Percentiles rank a stretch among this genome's conserved stretches.
Conservation (phyloP, 192 early-diverging fungal genomes). For the Backusella tarrabulga region DNA sequence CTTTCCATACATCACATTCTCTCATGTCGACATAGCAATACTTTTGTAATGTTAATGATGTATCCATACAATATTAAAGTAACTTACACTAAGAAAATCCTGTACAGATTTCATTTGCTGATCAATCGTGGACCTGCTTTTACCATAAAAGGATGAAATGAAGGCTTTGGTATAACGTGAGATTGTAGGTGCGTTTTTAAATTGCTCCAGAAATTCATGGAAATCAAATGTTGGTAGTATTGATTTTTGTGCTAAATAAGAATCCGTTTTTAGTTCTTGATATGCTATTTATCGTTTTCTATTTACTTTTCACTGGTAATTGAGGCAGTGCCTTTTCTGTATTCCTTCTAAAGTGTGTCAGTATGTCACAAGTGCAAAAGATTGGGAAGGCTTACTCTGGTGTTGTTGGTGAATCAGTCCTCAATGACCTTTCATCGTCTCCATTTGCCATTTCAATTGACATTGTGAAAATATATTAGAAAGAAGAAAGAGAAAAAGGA, state of each 20-base stretch:
- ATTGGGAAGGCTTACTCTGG: not conserved
- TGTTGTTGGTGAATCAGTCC: not conserved
- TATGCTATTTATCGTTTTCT: not conserved
- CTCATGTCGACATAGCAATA: conserved; percentile 71
- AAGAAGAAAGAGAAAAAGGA: not conserved
- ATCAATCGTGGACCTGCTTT: conserved; percentile 60
- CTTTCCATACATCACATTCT: conserved; percentile 63
- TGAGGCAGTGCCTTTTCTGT: not conserved
- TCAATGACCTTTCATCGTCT: not conserved
- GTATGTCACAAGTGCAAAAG: not conserved
- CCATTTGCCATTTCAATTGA: not conserved
- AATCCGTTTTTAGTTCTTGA: not conserved
- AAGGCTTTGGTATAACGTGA: conserved; percentile 63
- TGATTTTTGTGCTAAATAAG: not conserved
- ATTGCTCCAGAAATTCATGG: conserved; percentile 70
- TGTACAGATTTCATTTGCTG: conserved; percentile 77
- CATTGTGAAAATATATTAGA: not conserved
- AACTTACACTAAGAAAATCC: conserved; percentile 59
- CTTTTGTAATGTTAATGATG: conserved; percentile 27
- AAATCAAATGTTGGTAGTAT: conserved; percentile 60
- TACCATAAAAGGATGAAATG: conserved; percentile 67
- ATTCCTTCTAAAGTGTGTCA: not conserved
- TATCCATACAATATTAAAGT: not conserved
- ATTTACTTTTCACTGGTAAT: not conserved
- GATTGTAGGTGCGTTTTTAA: conserved; percentile 64